These are phyloP conservation scores for Fusarium haematococcum DNA, from an alignment of 2,329 filamentous ascomycete genomes.

Conservation along the genomic window DNA sequence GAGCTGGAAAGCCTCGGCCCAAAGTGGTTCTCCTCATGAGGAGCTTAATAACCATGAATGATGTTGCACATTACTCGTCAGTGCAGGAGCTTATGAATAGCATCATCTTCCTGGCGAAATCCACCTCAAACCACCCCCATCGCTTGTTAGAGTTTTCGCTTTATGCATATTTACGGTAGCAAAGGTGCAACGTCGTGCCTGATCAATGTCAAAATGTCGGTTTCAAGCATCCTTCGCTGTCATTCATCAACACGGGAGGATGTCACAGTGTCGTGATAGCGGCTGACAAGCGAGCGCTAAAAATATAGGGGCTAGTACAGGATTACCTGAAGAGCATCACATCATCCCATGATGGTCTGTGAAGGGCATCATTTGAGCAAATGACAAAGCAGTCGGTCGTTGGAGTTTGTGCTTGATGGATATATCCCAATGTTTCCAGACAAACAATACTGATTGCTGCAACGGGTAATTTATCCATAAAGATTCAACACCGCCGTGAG, in stretches of 20 bases:
- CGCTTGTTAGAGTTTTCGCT: background rate
- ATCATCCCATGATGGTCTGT: background rate
- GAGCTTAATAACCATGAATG: slow-evolving; percentile 1
- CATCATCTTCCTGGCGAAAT: background rate
- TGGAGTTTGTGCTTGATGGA: background rate
- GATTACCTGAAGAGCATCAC: background rate
- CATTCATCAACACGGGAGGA: background rate
- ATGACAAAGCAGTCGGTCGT: background rate
- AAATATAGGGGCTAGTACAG: slow-evolving; percentile 4
- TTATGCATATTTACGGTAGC: background rate
- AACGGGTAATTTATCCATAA: background rate
- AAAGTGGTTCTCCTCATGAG: slow-evolving; percentile 7
- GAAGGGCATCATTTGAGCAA: background rate
- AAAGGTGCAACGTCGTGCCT: background rate
- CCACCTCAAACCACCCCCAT: background rate
- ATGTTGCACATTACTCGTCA: background rate
- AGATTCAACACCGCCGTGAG: background rate
- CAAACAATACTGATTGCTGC: background rate
- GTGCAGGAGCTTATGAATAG: background rate
- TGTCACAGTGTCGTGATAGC: background rate
- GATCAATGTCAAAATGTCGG: background rate
- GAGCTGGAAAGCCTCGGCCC: slow-evolving; percentile 39
- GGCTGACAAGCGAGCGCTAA: background rate
- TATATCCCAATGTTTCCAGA: background rate
- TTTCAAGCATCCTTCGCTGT: background rate